These are phyloP conservation scores for Coffea humblotiana DNA, from an alignment of 305 asterid genomes.

Conservation along the genomic window DNA sequence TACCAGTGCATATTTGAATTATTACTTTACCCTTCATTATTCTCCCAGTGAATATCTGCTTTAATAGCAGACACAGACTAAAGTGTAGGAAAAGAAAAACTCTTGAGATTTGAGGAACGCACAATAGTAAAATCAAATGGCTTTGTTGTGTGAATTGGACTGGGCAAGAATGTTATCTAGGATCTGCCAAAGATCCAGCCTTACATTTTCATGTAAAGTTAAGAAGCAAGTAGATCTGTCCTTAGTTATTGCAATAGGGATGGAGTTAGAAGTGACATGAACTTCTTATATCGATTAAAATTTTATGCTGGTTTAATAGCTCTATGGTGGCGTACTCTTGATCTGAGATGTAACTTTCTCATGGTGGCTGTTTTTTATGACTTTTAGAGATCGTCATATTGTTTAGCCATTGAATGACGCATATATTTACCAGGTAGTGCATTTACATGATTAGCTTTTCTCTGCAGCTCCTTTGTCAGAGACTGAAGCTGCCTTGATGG, in stretches of 20 bases:
- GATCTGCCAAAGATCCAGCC: neutral
- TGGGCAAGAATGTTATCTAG: neutral
- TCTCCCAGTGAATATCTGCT: neutral
- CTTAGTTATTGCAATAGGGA: neutral
- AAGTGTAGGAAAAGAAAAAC: neutral
- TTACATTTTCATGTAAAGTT: neutral
- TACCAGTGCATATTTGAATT: neutral
- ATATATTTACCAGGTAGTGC: neutral
- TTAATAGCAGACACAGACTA: neutral
- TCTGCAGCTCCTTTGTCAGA: constrained; percentile 50
- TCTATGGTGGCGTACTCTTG: neutral
- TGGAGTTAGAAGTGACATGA: neutral
- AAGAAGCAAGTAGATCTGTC: neutral
- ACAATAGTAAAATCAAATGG: neutral
- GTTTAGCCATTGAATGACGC: neutral
- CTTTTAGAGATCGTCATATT: neutral
- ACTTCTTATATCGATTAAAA: neutral
- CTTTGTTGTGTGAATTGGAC: neutral
- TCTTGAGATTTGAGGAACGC: neutral
- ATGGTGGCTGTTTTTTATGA: neutral
- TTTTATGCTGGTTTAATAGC: neutral
- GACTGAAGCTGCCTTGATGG: constrained; percentile 48
- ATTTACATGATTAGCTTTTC: neutral
- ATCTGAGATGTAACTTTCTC: neutral
- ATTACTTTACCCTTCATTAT: neutral